These are phyloP conservation scores for Mycena crocata DNA, from an alignment of 768 basidiomycete species.

Conservation along the genomic window DNA sequence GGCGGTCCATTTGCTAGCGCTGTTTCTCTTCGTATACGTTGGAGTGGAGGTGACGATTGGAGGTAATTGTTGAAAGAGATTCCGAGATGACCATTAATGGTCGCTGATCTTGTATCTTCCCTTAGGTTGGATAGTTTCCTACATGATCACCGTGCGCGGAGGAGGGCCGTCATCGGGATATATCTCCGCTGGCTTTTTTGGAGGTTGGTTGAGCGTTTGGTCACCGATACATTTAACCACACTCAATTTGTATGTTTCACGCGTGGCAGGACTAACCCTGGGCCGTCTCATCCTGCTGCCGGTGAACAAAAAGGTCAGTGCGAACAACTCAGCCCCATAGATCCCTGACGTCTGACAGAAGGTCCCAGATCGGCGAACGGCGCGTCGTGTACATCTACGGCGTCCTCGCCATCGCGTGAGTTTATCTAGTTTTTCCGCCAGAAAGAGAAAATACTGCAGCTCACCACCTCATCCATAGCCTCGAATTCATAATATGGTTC, in stretches of 20 bases:
- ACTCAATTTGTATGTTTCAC: background rate
- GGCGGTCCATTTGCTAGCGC: conserved; percentile 54
- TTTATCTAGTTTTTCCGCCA: background rate
- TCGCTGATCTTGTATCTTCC: no score
- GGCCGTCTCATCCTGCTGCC: conserved; percentile 53
- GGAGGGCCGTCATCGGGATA: conserved; percentile 58
- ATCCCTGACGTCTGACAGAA: background rate
- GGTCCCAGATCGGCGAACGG: conserved; percentile 50
- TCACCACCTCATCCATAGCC: background rate
- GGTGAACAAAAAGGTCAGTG: conserved; percentile 51
- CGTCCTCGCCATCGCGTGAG: conserved; percentile 48
- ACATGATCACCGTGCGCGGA: conserved; percentile 50
- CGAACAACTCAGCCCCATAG: background rate
- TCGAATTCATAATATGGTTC: conserved; percentile 53
- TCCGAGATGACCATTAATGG: background rate
- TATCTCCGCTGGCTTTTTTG: conserved; percentile 56
- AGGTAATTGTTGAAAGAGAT: background rate
- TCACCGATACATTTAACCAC: background rate
- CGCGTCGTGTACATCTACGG: conserved; percentile 51
- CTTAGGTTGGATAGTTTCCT: conserved; percentile 62
- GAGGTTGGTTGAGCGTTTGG: conserved; percentile 40
- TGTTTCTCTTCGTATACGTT: conserved; percentile 56
- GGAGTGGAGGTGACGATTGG: conserved; percentile 54
- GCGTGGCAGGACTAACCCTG: conserved; percentile 48
- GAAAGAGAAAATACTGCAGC: no score